Percentiles rank a stretch among this genome's conserved stretches.
phyloP scores from a whole-genome alignment of 306 rosid species.

The Gastrolobium villosum region DNA sequence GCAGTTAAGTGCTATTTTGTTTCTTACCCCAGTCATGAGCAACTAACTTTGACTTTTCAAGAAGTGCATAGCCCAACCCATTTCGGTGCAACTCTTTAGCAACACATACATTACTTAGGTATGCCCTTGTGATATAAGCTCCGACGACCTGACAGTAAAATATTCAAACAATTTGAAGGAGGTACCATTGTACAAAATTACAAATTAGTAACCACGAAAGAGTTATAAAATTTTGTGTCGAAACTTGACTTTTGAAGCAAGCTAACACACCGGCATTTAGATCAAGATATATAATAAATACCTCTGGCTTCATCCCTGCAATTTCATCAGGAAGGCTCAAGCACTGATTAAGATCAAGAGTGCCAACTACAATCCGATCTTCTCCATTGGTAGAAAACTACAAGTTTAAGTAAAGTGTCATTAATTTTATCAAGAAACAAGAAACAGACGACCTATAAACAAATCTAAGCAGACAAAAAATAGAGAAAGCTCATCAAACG shows the following conservation, averaged over 20 bases:
- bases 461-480: background rate
- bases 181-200: constrained; percentile 7
- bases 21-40: constrained; percentile 90
- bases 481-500: background rate
- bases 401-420: constrained; percentile 44
- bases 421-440: constrained; percentile 34
- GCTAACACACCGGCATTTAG: background rate
- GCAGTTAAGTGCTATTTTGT: constrained; percentile 1
- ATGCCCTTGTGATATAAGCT: constrained; percentile 85
- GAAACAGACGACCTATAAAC: constrained; percentile 27
- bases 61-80: constrained; percentile 81
- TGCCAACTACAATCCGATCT: constrained; percentile 79
- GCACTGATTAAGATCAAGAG: constrained; percentile 90
- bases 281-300: constrained; percentile 49
- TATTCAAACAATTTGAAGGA: constrained; percentile 29
- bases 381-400: constrained; percentile 79
- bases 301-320: constrained; percentile 82
- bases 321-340: constrained; percentile 91
- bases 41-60: constrained; percentile 80
- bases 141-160: constrained; percentile 67
- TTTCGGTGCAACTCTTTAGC: constrained; percentile 84
- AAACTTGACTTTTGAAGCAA: background rate
- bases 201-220: constrained; percentile 28
- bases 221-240: background rate
- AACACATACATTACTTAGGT: constrained; percentile 95